A percentile compares a stretch with the other conserved stretches of the same genome.
phyloP scores from a whole-genome alignment of 768 basidiomycete genomes.

The Vararia minispora region DNA sequence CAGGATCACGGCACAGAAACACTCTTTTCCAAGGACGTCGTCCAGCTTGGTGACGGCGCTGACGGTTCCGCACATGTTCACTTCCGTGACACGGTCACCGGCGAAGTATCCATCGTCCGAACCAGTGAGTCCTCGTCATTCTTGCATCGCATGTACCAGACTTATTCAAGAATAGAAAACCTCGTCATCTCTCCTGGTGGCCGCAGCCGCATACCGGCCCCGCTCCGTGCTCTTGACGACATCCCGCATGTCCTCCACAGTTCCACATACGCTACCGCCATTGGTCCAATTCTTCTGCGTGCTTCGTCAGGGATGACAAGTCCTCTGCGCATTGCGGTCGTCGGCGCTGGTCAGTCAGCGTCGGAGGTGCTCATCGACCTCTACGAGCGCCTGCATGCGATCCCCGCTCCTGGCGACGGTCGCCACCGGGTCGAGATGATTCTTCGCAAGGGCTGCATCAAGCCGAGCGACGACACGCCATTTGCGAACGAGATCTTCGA shows the following conservation, averaged over 20 bases:
- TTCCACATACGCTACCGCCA: constrained; percentile 29
- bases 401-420: constrained; percentile 16
- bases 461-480: constrained; percentile 40
- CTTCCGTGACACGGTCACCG: constrained; percentile 25
- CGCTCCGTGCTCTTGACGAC: constrained; percentile 21
- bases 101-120: constrained; percentile 22
- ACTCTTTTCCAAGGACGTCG: constrained; percentile 35
- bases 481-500: constrained; percentile 48
- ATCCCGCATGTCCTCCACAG: constrained; percentile 33
- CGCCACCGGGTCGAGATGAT: constrained; percentile 38
- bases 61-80: constrained; percentile 28
- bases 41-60: constrained; percentile 24
- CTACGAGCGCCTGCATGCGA: constrained; percentile 25
- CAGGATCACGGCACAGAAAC: constrained; percentile 31
- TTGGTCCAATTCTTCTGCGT: constrained; percentile 23
- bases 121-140: constrained; percentile 36
- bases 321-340: constrained; percentile 32
- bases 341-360: constrained; percentile 38
- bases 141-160: not conserved
- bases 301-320: too few relatives aligned
- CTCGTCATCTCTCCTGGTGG: constrained; percentile 43
- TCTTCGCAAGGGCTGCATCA: constrained; percentile 37
- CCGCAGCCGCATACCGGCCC: constrained; percentile 30
- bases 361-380: constrained; percentile 37
- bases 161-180: constrained; percentile 24